Percentiles rank a stretch among this genome's conserved stretches.
phyloP scores from a whole-genome alignment of 495 filamentous ascomycete genomes.

The Clavariopsis aquatica region DNA sequence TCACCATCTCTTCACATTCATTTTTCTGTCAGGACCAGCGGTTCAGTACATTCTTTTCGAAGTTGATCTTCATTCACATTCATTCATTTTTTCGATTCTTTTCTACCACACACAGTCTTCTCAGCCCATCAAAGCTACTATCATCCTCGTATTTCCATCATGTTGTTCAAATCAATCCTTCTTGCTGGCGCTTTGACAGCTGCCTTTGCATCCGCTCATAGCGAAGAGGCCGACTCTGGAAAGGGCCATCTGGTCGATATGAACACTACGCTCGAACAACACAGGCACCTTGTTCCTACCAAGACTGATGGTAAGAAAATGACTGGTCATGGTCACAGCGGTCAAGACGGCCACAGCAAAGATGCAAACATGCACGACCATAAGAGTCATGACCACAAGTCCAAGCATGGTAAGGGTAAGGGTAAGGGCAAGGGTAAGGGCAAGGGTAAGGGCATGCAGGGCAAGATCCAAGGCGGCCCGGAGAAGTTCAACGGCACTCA shows the following conservation, averaged over 20 bases:
- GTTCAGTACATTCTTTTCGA: neutral
- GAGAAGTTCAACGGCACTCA: neutral
- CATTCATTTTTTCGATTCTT: neutral
- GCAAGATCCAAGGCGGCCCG: neutral
- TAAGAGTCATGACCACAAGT: neutral
- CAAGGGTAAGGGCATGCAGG: neutral
- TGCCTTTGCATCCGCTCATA: neutral
- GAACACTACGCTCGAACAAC: neutral
- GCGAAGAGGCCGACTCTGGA: neutral
- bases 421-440: neutral
- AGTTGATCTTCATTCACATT: neutral
- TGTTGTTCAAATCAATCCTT: neutral
- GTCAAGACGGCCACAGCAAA: neutral
- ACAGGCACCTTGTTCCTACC: neutral
- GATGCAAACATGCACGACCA: neutral
- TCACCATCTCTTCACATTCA: neutral
- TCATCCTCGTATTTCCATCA: neutral
- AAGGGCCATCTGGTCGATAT: neutral
- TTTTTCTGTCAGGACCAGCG: neutral
- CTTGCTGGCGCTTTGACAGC: neutral
- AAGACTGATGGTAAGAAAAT: neutral
- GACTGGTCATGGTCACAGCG: neutral
- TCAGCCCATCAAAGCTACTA: neutral
- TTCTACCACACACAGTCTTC: neutral
- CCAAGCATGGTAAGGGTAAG: neutral